Conservation (phyloP, 768 basidiomycete species). For the Megacollybia marginata region DNA sequence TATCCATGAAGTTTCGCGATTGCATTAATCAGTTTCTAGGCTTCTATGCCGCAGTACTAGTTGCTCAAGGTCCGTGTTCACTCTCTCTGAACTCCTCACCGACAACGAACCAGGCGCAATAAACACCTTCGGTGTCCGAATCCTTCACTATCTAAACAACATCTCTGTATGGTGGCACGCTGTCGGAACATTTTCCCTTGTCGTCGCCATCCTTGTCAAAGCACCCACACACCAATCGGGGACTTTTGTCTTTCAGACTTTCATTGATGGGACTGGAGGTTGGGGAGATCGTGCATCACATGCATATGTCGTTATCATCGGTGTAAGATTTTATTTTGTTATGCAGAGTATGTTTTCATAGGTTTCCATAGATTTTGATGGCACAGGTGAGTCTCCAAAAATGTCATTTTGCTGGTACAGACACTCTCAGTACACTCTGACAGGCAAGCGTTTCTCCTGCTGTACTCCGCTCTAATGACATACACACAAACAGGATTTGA, state of each 20-base stretch:
- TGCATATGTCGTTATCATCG: constrained; percentile 65
- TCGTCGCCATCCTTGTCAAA: constrained; percentile 62
- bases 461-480: not conserved
- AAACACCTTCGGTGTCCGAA: constrained; percentile 67
- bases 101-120: constrained; percentile 38
- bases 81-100: not conserved
- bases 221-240: constrained; percentile 66
- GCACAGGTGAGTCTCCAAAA: constrained; percentile 37
- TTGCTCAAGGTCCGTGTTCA: constrained; percentile 44
- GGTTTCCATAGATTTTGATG: constrained; percentile 45
- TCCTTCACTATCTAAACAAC: constrained; percentile 64
- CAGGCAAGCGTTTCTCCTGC: constrained; percentile 34
- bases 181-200: constrained; percentile 57
- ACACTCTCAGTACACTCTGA: constrained; percentile 49
- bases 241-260: constrained; percentile 62
- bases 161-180: constrained; percentile 72
- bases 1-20: not conserved
- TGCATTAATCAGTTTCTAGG: constrained; percentile 14
- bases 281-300: constrained; percentile 65
- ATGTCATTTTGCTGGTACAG: not conserved
- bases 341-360: not conserved
- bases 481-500: constrained; percentile 60
- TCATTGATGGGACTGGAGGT: constrained; percentile 68
- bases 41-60: constrained; percentile 61
- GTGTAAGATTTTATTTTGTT: constrained; percentile 24